These are phyloP conservation scores for Apiospora arundinis DNA, from an alignment of 2,329 filamentous ascomycete genomes.

Conservation along the genomic window DNA sequence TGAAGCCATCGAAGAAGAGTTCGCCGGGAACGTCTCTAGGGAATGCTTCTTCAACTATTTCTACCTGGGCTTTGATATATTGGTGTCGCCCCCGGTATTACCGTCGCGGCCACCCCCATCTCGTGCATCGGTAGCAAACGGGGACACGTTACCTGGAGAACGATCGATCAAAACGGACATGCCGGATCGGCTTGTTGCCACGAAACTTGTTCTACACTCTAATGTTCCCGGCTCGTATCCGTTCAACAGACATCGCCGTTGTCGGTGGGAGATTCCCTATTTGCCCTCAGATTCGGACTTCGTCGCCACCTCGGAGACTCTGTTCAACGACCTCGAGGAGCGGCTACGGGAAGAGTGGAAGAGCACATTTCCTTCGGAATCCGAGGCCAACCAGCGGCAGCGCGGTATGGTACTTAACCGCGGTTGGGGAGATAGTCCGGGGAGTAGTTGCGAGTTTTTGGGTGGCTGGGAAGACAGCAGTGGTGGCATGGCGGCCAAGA, in stretches of 20 bases:
- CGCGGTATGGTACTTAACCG: conserved; percentile 88
- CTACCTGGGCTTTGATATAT: conserved; percentile 89
- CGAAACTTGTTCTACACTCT: conserved; percentile 90
- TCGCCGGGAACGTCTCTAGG: conserved; percentile 60
- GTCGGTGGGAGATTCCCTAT: conserved; percentile 81
- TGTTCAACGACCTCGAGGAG: conserved; percentile 75
- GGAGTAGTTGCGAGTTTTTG: conserved; percentile 84
- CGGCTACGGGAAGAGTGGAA: conserved; percentile 74
- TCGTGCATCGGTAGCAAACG: conserved; percentile 36
- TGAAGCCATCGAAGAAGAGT: conserved; percentile 63
- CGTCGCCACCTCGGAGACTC: conserved; percentile 74
- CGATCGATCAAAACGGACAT: conserved; percentile 48
- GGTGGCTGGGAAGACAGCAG: conserved; percentile 84
- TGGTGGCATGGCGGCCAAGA: conserved; percentile 54
- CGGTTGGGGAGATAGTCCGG: conserved; percentile 90
- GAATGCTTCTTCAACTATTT: conserved; percentile 99
- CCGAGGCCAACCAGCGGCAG: conserved; percentile 58
- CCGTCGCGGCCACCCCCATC: conserved; percentile 69
- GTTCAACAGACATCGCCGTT: conserved; percentile 92
- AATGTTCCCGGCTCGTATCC: conserved; percentile 96
- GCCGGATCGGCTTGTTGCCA: conserved; percentile 77
- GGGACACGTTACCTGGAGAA: conserved; percentile 36
- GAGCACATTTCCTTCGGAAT: conserved; percentile 63
- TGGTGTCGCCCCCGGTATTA: conserved; percentile 78
- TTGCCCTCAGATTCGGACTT: conserved; percentile 53